Base-by-base conservation (phyloP, 768 basidiomycete genomes). In the Tricholoma bakamatsutake region DNA sequence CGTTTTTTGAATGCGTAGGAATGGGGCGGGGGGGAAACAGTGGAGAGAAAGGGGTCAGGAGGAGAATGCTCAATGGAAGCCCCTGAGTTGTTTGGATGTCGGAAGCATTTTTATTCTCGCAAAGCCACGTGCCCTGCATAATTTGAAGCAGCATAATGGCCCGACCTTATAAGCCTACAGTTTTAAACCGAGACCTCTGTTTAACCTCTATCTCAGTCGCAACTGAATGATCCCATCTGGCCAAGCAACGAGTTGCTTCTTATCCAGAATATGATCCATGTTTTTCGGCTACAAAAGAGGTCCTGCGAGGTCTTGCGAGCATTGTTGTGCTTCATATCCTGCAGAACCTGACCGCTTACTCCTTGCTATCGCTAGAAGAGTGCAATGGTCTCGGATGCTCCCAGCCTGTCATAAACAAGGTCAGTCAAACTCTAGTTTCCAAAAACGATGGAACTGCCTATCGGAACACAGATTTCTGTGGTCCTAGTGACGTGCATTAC, bases 21-120 rank as follows among this genome's bases (percentile, higher is more conserved):
- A 5, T 18, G 27, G 34, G 31, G 37, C 57, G 15, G 21, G 39
- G 43, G 47, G 42, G 17, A n/a, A 30, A 55, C 52, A 40, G 28
- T 51, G 52, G 57, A 37, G 15, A 52, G 49, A 45, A 55, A 50
- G 48, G 48, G 47, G 55, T 52, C 9, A 46, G 64, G 56, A 58
- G 54, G 55, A 50, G 57, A 52, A 57, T 54, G 54, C 48, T 52
- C 47, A 53, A 43, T 54, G 55, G 45, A 48, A 67, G 64, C 64
- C 66, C 66, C 66, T 67, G 66, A 67, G 61, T 58, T 46, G 56
- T 50, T 59, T 57, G 35, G 59, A 59, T n/a, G n/a, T n/a, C 64
- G 64, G 64, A 66, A 58, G 64, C 58, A 60, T 62, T 57, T 63
- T 67, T 66, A 62, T 64, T 60, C 60, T 46, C 61, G 62, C 58